Conservation (phyloP, 371 early-diverging fungal species). For the Saksenaea oblongispora region DNA sequence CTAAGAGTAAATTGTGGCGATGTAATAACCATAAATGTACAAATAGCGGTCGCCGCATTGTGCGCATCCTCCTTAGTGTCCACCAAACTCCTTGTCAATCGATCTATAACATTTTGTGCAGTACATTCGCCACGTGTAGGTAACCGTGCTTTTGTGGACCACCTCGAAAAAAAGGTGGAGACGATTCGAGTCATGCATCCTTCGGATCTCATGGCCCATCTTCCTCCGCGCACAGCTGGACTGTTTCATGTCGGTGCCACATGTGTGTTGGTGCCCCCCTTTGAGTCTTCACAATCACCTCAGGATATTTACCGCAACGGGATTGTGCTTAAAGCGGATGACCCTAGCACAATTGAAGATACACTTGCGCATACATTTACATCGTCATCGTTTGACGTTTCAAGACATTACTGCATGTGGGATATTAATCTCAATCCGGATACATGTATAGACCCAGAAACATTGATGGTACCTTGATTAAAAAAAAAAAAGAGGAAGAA, state of each 20-base stretch:
- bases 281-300: not conserved
- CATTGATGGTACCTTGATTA: not conserved
- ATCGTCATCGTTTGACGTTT: not conserved
- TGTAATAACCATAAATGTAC: not conserved
- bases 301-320: not conserved
- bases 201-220: slow-evolving; percentile 28
- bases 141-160: slow-evolving; percentile 23
- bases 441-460: not conserved
- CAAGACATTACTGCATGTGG: not conserved
- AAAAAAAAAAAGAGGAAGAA: not conserved
- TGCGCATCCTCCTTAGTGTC: slow-evolving; percentile 43
- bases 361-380: slow-evolving; percentile 2
- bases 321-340: not conserved
- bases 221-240: slow-evolving; percentile 42
- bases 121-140: slow-evolving; percentile 40
- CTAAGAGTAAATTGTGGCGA: not conserved
- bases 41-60: slow-evolving; percentile 36
- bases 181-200: slow-evolving; percentile 36
- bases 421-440: slow-evolving; percentile 2
- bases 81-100: slow-evolving; percentile 28
- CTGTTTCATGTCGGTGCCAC: slow-evolving; percentile 32
- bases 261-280: slow-evolving; percentile 17
- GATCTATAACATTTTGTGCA: slow-evolving; percentile 28
- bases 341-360: not conserved
- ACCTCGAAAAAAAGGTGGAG: slow-evolving; percentile 23